phyloP scores from a whole-genome alignment of 2,329 filamentous ascomycete species.

The Xylariaceae sp. region DNA sequence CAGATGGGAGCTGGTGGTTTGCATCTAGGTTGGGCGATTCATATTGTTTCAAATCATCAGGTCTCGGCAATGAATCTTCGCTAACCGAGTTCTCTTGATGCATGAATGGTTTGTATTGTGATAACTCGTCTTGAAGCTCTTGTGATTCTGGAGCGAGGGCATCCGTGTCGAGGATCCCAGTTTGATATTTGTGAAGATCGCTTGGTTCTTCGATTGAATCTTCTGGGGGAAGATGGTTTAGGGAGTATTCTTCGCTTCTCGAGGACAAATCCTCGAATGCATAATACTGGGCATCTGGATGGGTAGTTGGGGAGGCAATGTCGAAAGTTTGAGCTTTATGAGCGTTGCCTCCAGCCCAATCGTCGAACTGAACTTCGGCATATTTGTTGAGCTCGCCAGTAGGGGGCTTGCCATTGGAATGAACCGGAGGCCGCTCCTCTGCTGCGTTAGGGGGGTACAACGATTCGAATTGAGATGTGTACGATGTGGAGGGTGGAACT shows the following conservation, averaged over 20 bases:
- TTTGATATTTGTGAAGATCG: slow-evolving; percentile 35
- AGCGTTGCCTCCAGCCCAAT: too few species aligned
- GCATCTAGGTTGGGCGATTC: not conserved
- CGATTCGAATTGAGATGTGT: slow-evolving; percentile 33
- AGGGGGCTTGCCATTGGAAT: slow-evolving; percentile 34
- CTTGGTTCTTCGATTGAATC: slow-evolving; percentile 29
- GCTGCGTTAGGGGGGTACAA: slow-evolving; percentile 21
- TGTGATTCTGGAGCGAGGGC: slow-evolving; percentile 19
- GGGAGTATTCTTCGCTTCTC: slow-evolving; percentile 30
- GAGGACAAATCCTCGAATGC: slow-evolving; percentile 8
- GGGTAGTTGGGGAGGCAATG: not conserved
- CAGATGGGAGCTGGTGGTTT: too few species aligned
- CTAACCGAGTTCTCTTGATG: slow-evolving; percentile 31
- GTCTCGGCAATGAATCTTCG: slow-evolving; percentile 12
- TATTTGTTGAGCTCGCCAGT: slow-evolving; percentile 35
- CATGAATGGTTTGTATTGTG: slow-evolving; percentile 36
- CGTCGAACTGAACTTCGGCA: slow-evolving; percentile 30
- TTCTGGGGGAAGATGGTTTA: slow-evolving; percentile 31
- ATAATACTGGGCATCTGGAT: slow-evolving; percentile 1
- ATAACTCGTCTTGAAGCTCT: slow-evolving; percentile 34
- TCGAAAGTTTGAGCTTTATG: too few species aligned
- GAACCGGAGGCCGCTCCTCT: slow-evolving; percentile 21
- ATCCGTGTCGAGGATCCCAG: slow-evolving; percentile 21
- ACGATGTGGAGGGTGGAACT: slow-evolving; percentile 31
- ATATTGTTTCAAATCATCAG: not conserved